phyloP scores from a whole-genome alignment of 2,329 filamentous ascomycete genomes.

The Scytalidium lignicola region DNA sequence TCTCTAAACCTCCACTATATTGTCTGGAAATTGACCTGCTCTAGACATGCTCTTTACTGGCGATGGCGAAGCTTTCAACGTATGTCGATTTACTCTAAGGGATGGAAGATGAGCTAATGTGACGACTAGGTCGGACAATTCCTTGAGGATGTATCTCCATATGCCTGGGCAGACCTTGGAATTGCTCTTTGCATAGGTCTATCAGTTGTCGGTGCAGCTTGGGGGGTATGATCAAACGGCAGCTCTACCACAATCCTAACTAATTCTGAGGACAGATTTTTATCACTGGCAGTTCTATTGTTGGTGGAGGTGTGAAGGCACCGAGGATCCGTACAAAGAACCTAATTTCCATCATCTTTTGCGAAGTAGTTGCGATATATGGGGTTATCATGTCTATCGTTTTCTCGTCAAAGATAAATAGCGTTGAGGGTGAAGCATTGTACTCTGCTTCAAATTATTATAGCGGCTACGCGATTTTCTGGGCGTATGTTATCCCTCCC shows the following conservation, averaged over 20 bases:
- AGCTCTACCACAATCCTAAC: slow-evolving; percentile 4
- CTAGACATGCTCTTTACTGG: slow-evolving; percentile 98
- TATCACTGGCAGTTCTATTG: slow-evolving; percentile 94
- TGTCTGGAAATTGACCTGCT: slow-evolving; percentile 19
- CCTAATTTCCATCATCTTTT: slow-evolving; percentile 99
- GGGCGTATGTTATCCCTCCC: slow-evolving; percentile 46
- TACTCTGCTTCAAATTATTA: slow-evolving; percentile 81
- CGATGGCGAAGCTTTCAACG: slow-evolving; percentile 93
- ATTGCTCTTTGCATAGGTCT: slow-evolving; percentile 93
- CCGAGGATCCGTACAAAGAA: slow-evolving; percentile 99
- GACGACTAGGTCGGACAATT: slow-evolving; percentile 74
- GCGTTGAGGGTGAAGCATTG: slow-evolving; percentile 57
- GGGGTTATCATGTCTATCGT: slow-evolving; percentile 99
- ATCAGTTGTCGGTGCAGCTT: slow-evolving; percentile 95
- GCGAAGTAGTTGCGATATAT: slow-evolving; percentile 99
- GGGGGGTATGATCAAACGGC: slow-evolving; percentile 48
- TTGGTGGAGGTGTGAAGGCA: slow-evolving; percentile 93
- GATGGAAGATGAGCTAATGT: slow-evolving; percentile 20
- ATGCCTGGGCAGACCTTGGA: slow-evolving; percentile 85
- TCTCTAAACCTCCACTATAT: slow-evolving; percentile 28
- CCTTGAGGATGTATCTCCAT: slow-evolving; percentile 89
- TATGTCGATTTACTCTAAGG: slow-evolving; percentile 36
- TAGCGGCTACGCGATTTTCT: slow-evolving; percentile 93
- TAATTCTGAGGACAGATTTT: slow-evolving; percentile 78
- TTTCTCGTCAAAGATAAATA: slow-evolving; percentile 81